Evolutionary conservation across 768 basidiomycete species (phyloP).

Genomic region (Pluteus cervinus): DNA sequence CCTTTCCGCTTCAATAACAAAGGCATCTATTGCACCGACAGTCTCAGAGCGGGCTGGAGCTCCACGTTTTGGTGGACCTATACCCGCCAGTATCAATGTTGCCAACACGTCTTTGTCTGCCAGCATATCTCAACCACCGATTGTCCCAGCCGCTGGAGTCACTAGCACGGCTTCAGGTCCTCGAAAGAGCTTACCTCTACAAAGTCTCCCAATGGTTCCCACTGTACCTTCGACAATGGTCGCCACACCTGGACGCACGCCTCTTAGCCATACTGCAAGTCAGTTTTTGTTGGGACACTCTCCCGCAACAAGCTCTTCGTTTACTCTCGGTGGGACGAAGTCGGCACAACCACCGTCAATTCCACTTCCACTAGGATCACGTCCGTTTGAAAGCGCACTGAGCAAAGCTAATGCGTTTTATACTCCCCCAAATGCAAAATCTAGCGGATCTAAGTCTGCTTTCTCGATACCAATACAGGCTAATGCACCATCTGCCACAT

Average conservation of each 20-base stretch:
- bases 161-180: constrained; percentile 15
- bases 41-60: constrained; percentile 25
- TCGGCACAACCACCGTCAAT: constrained; percentile 13
- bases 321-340: constrained; percentile 23
- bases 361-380: constrained; percentile 14
- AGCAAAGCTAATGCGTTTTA: constrained; percentile 63
- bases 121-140: constrained; percentile 13
- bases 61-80: constrained; percentile 28
- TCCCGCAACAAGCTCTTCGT: constrained; percentile 20
- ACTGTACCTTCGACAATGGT: constrained; percentile 13
- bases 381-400: constrained; percentile 45
- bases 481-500: too few relatives aligned
- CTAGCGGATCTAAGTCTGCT: constrained; percentile 26
- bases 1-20: constrained; percentile 18
- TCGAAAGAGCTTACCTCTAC: constrained; percentile 21
- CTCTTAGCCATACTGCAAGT: constrained; percentile 21
- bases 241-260: constrained; percentile 13
- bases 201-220: constrained; percentile 9
- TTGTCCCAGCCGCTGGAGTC: constrained; percentile 13
- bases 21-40: constrained; percentile 14
- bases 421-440: constrained; percentile 36
- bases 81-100: constrained; percentile 14
- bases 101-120: constrained; percentile 13
- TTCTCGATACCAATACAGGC: constrained; percentile 18
- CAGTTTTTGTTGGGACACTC: too few relatives aligned